Evolutionary conservation across 768 basidiomycete species (phyloP).

Genomic region (Phaeotremella skinneri): DNA sequence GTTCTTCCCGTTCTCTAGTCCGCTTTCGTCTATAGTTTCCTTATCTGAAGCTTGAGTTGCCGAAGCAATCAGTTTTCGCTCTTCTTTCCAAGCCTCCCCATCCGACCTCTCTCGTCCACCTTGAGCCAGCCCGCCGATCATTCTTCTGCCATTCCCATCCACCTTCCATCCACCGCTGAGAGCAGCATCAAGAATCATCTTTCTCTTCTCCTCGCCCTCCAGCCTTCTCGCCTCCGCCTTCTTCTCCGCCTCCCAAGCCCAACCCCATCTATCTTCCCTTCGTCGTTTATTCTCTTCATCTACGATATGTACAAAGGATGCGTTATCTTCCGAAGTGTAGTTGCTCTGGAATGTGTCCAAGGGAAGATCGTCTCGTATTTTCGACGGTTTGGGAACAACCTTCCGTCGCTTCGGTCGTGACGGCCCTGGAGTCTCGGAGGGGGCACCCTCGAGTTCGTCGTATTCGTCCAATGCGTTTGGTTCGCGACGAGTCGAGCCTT

Average conservation of each 20-base stretch:
- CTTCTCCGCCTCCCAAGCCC: constrained; percentile 93
- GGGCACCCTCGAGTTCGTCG: constrained; percentile 26
- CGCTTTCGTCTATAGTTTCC: background rate
- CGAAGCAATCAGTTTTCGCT: constrained; percentile 28
- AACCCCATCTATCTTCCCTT: constrained; percentile 74
- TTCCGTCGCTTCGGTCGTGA: constrained; percentile 14
- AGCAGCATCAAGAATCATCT: constrained; percentile 41
- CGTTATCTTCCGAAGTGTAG: constrained; percentile 96
- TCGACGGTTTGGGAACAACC: constrained; percentile 26
- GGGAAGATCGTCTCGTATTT: constrained; percentile 58
- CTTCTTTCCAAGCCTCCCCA: constrained; percentile 57
- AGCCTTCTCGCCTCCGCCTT: constrained; percentile 60
- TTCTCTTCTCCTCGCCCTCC: constrained; percentile 45
- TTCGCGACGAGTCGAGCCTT: constrained; percentile 14
- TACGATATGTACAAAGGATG: constrained; percentile 89
- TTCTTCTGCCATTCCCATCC: constrained; percentile 41
- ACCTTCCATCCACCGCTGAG: constrained; percentile 42
- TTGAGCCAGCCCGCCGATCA: constrained; percentile 55
- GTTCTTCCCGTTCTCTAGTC: background rate
- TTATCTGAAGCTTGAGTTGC: background rate
- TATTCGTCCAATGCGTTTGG: constrained; percentile 22
- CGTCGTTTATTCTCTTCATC: constrained; percentile 75
- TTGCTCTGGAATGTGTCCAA: constrained; percentile 84
- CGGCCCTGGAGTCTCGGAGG: constrained; percentile 10
- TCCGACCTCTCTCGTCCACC: constrained; percentile 64